Percentiles rank a stretch among this genome's conserved stretches.
These are phyloP conservation scores for Physcomitrellopsis africana DNA, from an alignment of 225 moss, liverwort and hornwort species.

Conservation along the genomic window DNA sequence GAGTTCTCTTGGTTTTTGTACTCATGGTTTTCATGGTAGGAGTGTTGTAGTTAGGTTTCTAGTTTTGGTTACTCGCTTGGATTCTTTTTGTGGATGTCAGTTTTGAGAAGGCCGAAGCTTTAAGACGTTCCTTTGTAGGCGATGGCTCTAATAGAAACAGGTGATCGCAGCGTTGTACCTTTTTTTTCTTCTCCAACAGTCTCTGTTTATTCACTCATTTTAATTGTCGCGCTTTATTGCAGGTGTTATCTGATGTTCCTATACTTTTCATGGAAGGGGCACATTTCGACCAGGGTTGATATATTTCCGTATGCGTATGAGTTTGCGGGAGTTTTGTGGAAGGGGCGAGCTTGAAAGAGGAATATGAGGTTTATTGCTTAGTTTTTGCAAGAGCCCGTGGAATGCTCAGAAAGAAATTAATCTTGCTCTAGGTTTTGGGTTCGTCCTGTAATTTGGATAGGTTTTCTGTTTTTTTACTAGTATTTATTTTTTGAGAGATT, in stretches of 20 bases:
- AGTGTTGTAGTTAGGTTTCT: constrained; percentile 32
- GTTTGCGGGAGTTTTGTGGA: background rate
- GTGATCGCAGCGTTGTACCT: constrained; percentile 1
- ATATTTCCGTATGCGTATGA: constrained; percentile 6
- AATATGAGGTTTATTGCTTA: background rate
- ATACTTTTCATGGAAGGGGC: background rate
- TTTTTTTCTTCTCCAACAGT: background rate
- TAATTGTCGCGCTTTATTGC: background rate
- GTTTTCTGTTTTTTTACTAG: constrained; percentile 11
- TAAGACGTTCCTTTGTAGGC: background rate
- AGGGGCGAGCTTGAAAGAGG: background rate
- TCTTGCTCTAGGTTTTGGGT: constrained; percentile 7
- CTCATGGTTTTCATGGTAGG: background rate
- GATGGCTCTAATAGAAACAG: background rate
- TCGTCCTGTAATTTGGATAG: constrained; percentile 1
- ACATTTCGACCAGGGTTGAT: constrained; percentile 5
- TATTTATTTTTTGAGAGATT: constrained; percentile 30
- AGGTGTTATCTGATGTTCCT: background rate
- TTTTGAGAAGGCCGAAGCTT: constrained; percentile 5
- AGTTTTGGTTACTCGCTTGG: constrained; percentile 6
- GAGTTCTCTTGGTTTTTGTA: constrained; percentile 2
- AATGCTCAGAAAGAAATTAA: constrained; percentile 2
- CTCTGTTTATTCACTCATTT: background rate
- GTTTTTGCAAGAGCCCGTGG: constrained; percentile 6
- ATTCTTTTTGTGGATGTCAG: background rate